Evolutionary conservation across 2,329 filamentous ascomycete species (phyloP), one percentile per base, ranked within the genome.

Genomic region (Ophiostoma sp.): DNA sequence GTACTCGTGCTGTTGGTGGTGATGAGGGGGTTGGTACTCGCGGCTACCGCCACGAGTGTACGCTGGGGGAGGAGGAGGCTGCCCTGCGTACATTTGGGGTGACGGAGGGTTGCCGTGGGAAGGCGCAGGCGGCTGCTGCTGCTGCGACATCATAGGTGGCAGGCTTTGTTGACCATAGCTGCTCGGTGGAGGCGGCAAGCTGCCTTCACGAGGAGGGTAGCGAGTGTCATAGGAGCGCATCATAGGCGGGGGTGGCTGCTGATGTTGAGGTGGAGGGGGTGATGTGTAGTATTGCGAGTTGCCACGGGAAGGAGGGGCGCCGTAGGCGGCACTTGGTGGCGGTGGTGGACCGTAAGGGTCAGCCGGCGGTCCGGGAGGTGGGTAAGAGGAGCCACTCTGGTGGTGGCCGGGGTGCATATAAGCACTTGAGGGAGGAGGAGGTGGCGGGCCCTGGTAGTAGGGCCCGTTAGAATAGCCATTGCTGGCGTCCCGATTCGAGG

Each of bases 271-370:
- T 11, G 69, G 68, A n/a, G 72, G 74, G 4, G 74, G 72, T 11
- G 75, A 76, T 68, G 71, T 71, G 69, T 76, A 75, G 45, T 76
- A 75, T 25, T 73, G 73, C 31, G 75, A 63, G 2, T n/a, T 48
- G 5, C 52, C 42, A n/a, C 64, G 69, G 50, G 68, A 71, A 8
- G 50, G 55, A 15, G 69, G 69, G 8, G 19, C 42, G 2, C 72
- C 69, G 22, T 74, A 74, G 22, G 63, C 61, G 39, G 50, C 66
- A 36, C 55, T 70, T 45, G 59, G 48, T 5, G 52, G 72, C 2
- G 69, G 71, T 1, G 72, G 74, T 33, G 33, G 71, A 7, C 69
- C 59, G 17, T 75, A 75, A 2, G 45, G 50, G 22, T 73, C 74
- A n/a, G 71, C 15, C 9, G 73, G 6, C 1, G 45, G 63, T 6